Base-by-base conservation (phyloP, 2,329 filamentous ascomycete genomes). In the Hypoxylon sp. region DNA sequence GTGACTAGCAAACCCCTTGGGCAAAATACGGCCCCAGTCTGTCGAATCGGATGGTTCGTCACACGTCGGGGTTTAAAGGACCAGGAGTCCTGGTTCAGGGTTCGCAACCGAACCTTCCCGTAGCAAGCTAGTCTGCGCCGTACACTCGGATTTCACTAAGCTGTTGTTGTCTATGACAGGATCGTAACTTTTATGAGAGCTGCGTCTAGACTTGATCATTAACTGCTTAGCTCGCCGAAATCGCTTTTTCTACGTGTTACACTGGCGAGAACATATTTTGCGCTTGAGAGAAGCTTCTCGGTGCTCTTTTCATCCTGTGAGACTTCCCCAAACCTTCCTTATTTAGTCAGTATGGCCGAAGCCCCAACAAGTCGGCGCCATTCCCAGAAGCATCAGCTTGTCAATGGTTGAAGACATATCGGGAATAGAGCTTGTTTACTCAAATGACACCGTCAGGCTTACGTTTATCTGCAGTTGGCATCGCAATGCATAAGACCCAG, bases 31-130 rank as follows among this genome's bases (percentile, higher is more conserved):
- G 26, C 26, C 17, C 14, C 8, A 24, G 37, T 22, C 33, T 39
- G 29, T 58, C 62, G 57, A 70, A 69, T 71, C 60, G 52, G 52
- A 54, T 67, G 47, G 46, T 47, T 64, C 35, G 47, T 69, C 59
- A 69, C 66, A 24, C 46, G 29, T 66, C 48, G 55, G 44, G 52
- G 42, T 53, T 50, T 35, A 46, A 47, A 42, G 22, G 46, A 8
- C 24, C 24, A 46, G n/a, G n/a, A 26, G 31, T 11, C 50, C 44
- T 53, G 50, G 63, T 47, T 70, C 55, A n/a, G 59, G 67, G 31
- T 60, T 39, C 19, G 31, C 42, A 54, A 63, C 59, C 55, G 55
- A 54, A 14, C 59, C 33, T 59, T 66, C 29, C 65, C 31, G 22
- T 11, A 58, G 64, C 11, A 24, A 65, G 60, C 48, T 68, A 71